Evolutionary conservation across 768 basidiomycete genomes (phyloP), one percentile per base, ranked within the genome.

Genomic region (Lentinus brumalis): DNA sequence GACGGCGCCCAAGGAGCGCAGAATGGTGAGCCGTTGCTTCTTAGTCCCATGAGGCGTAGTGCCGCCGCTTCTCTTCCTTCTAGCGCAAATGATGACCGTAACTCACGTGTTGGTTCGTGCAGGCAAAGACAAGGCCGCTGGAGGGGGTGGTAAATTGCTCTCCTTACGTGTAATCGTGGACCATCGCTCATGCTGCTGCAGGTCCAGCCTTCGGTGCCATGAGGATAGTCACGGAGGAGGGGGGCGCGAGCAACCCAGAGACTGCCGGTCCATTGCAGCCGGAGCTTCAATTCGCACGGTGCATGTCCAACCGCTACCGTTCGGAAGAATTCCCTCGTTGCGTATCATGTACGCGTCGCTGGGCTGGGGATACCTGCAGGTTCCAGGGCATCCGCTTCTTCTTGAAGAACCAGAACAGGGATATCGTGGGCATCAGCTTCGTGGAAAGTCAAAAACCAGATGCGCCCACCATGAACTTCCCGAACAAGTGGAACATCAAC

Each of bases 291-390:
- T 86, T 85, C 61, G 87, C 90, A 2, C 83, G 91, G 5, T 93
- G 91, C 76, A 93, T 93, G 91, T 91, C 91, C 0, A 88, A 85
- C 67, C 82, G 88, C 50, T 92, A 92, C 71, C 83, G 83, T 62
- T 75, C 78, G 46, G 89, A 91, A 64, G 78, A 81, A 53, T 90
- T 92, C 73, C 88, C 91, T 42, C 86, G 88, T 14, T 93, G 91
- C 67, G 88, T 92, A 39, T 88, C 90, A 3, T 93, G 91, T 72
- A 92, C 88, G 38, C 86, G 91, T 44, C 87, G 91, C 26, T 92
- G 91, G 91, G 90, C 90, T 0, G 91, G 91, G 42, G 91, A 93
- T 70, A 92, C 90, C 2, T 93, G 91, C 69, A 86, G 91, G 29
- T 93, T 93, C 74, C 91, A 92, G 71, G 85, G 86, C n/a, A 89